A percentile compares a stretch with the other conserved stretches of the same genome.
phyloP scores from a whole-genome alignment of 148 eudicot species.

The Silene conica region DNA sequence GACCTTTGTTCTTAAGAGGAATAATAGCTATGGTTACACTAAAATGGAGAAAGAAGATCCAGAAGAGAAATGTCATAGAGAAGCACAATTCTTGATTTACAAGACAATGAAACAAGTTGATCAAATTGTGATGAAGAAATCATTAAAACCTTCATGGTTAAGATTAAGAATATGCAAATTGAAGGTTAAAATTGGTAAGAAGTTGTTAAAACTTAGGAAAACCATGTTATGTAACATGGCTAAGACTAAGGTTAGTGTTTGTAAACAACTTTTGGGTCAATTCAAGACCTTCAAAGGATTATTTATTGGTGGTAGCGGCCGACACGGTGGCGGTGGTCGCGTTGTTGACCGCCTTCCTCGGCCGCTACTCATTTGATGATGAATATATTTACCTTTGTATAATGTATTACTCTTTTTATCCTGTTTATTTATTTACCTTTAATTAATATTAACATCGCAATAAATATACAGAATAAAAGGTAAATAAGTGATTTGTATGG shows the following conservation, averaged over 20 bases:
- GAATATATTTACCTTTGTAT: too few species aligned
- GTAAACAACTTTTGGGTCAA: slow-evolving; percentile 34
- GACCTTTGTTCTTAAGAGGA: slow-evolving; percentile 19
- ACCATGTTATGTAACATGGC: slow-evolving; percentile 32
- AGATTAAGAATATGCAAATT: slow-evolving; percentile 50
- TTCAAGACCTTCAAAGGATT: slow-evolving; percentile 42
- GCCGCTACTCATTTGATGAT: slow-evolving; percentile 26
- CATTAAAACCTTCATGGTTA: slow-evolving; percentile 39
- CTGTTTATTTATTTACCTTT: too few species aligned
- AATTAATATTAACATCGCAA: too few species aligned
- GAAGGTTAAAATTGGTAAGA: slow-evolving; percentile 67
- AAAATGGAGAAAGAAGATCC: slow-evolving; percentile 54
- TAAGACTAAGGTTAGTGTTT: slow-evolving; percentile 32
- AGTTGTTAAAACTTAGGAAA: slow-evolving; percentile 50
- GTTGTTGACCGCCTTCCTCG: slow-evolving; percentile 32
- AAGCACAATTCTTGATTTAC: slow-evolving; percentile 77
- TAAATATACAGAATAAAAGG: too few species aligned
- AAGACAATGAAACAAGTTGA: slow-evolving; percentile 51
- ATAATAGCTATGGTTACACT: slow-evolving; percentile 42
- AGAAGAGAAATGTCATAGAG: slow-evolving; percentile 43
- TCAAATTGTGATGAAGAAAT: slow-evolving; percentile 18
- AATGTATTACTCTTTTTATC: too few species aligned
- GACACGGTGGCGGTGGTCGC: slow-evolving; percentile 13
- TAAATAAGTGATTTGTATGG: too few species aligned
- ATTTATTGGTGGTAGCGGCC: slow-evolving; percentile 24